phyloP scores from a whole-genome alignment of 768 basidiomycete genomes.

The Kwoniella heveanensis region DNA sequence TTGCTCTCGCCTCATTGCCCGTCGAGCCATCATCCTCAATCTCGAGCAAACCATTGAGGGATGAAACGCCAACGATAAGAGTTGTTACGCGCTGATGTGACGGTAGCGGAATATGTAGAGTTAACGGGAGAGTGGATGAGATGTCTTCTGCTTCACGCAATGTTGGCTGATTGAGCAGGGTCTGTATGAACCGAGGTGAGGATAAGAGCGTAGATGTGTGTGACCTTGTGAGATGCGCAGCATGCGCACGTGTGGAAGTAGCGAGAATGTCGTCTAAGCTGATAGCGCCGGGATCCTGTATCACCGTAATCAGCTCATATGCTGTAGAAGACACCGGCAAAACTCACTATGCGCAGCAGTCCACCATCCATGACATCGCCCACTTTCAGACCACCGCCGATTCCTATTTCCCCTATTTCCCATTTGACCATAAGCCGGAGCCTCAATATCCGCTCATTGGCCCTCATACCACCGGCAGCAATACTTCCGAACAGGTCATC shows the following conservation, averaged over 20 bases:
- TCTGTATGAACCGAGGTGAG: constrained; percentile 29
- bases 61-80: constrained; percentile 72
- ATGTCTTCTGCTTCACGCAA: constrained; percentile 51
- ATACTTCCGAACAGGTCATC: constrained; percentile 35
- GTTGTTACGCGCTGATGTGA: constrained; percentile 18
- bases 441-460: constrained; percentile 69
- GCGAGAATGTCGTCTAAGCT: constrained; percentile 73
- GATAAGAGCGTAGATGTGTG: constrained; percentile 28
- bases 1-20: constrained; percentile 68
- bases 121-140: constrained; percentile 17
- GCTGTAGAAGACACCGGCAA: background rate
- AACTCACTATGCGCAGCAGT: constrained; percentile 64
- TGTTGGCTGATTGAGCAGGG: constrained; percentile 30
- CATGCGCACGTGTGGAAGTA: constrained; percentile 68
- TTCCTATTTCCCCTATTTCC: constrained; percentile 71
- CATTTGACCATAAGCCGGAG: constrained; percentile 71
- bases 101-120: constrained; percentile 42
- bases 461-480: constrained; percentile 47
- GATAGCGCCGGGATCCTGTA: constrained; percentile 67
- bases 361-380: constrained; percentile 60
- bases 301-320: background rate
- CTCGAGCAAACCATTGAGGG: constrained; percentile 74
- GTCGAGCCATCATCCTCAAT: constrained; percentile 71
- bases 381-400: constrained; percentile 64
- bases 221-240: constrained; percentile 45